phyloP scores from a whole-genome alignment of 192 early-diverging fungal species.

The Backusella macrospora region DNA sequence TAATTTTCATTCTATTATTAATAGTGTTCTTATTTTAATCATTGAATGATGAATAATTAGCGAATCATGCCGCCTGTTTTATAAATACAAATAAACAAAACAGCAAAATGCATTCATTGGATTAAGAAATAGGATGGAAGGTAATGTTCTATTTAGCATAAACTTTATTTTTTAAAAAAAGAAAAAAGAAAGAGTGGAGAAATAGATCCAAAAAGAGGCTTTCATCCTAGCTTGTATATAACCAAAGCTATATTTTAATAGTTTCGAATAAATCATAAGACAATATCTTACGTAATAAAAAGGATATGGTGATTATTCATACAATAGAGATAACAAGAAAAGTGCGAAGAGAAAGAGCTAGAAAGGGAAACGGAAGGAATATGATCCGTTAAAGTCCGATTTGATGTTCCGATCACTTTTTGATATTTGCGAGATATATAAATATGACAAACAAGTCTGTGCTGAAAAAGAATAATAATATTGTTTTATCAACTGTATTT shows the following conservation, averaged over 20 bases:
- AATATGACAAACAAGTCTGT: neutral
- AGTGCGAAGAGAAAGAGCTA: neutral
- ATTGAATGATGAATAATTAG: neutral
- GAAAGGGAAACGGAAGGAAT: neutral
- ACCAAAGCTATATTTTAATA: neutral
- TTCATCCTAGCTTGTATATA: neutral
- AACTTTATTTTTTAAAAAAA: neutral
- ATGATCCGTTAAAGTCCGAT: neutral
- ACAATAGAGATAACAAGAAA: neutral
- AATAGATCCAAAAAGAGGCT: neutral
- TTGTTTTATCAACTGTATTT: neutral
- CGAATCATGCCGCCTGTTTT: conserved; percentile 1
- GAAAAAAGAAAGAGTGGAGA: neutral
- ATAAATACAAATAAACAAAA: neutral
- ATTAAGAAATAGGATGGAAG: conserved; percentile 2
- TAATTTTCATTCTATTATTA: neutral
- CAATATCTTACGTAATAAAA: neutral
- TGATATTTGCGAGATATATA: neutral
- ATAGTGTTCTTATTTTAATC: too few species aligned
- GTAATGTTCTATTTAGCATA: neutral
- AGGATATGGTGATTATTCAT: neutral
- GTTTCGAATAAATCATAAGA: neutral
- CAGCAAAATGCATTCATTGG: neutral
- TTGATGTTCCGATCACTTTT: neutral
- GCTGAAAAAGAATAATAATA: conserved; percentile 7